phyloP scores from a whole-genome alignment of 176 grass and related monocot species.

The Aegilops tauschii region DNA sequence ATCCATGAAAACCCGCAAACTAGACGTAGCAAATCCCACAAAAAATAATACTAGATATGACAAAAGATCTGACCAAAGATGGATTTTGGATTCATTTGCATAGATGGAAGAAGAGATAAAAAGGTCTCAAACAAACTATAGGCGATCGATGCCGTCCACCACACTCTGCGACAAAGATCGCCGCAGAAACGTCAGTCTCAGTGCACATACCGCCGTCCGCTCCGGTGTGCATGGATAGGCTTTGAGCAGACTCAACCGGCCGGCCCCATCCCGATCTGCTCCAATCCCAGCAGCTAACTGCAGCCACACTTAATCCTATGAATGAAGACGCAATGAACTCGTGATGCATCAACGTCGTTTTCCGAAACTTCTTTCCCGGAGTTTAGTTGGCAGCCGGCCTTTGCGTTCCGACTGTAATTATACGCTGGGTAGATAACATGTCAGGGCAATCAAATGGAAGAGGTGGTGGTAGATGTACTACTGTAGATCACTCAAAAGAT shows the following conservation, averaged over 20 bases:
- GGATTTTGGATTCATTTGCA: too few species aligned
- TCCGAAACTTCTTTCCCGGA: background rate
- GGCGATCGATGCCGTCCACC: background rate
- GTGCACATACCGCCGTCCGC: background rate
- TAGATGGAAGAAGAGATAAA: too few species aligned
- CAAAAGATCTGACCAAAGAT: too few species aligned
- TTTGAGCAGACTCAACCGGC: background rate
- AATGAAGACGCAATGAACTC: background rate
- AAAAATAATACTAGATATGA: too few species aligned
- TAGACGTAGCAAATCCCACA: too few species aligned
- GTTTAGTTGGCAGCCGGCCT: background rate
- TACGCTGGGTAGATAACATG: too few species aligned
- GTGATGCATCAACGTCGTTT: background rate
- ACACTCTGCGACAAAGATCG: background rate
- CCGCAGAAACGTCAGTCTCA: background rate
- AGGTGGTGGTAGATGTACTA: too few species aligned
- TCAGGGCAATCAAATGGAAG: too few species aligned
- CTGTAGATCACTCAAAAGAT: too few species aligned
- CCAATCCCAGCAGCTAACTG: background rate
- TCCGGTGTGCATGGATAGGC: background rate
- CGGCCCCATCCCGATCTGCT: background rate
- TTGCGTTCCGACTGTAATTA: too few species aligned
- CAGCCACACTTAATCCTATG: conserved; percentile 1
- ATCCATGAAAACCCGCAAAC: too few species aligned
- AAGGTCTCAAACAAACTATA: too few species aligned